phyloP scores from a whole-genome alignment of 2,329 filamentous ascomycete species.

The Verticillium dahliae region DNA sequence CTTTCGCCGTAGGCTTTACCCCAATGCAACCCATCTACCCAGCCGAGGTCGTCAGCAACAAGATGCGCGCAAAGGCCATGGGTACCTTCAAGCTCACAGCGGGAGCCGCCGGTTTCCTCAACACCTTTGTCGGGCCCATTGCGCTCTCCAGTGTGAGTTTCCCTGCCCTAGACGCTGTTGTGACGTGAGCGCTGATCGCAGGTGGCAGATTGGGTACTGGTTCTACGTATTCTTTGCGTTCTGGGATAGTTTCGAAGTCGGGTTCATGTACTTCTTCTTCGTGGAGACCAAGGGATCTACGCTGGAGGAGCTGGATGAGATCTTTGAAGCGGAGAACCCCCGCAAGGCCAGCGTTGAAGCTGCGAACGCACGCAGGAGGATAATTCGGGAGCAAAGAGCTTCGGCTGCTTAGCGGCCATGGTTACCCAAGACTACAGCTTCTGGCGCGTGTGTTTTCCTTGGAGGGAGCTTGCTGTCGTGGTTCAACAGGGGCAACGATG shows the following conservation, averaged over 20 bases:
- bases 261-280: constrained; percentile 48
- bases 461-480: too few species aligned
- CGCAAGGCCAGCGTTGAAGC: too few species aligned
- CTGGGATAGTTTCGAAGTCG: constrained; percentile 49
- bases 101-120: constrained; percentile 28
- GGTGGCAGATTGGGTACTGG: constrained; percentile 25
- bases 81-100: constrained; percentile 25
- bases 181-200: too few species aligned
- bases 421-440: too few species aligned
- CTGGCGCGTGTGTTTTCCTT: too few species aligned
- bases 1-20: constrained; percentile 29
- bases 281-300: constrained; percentile 59
- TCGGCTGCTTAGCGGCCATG: too few species aligned
- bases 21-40: constrained; percentile 30
- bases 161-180: too few species aligned
- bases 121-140: constrained; percentile 23
- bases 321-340: constrained; percentile 41
- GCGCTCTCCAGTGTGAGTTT: constrained; percentile 18
- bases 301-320: constrained; percentile 59
- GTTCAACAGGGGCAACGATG: too few species aligned
- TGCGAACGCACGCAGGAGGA: too few species aligned
- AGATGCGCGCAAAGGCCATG: constrained; percentile 32
- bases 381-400: too few species aligned
- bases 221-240: constrained; percentile 48
- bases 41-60: constrained; percentile 31